Conservation (phyloP, 352 stramenopile genomes). For the Ophiocytium majus region DNA sequence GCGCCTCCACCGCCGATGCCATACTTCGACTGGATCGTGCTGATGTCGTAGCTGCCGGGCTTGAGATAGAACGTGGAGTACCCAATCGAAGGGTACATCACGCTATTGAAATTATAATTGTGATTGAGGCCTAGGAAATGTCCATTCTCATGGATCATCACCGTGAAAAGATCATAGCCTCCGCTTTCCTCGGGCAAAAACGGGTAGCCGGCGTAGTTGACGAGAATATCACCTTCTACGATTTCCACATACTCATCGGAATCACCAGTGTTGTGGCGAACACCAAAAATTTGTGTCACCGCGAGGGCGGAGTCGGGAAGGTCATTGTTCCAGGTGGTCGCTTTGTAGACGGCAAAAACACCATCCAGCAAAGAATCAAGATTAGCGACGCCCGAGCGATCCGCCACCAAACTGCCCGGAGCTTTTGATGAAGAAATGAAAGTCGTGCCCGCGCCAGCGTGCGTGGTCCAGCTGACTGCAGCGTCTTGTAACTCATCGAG, state of each 20-base stretch:
- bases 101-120: background rate
- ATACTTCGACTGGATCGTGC: background rate
- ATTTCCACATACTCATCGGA: background rate
- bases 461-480: too few relatives aligned
- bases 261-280: background rate
- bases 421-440: too few relatives aligned
- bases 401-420: too few relatives aligned
- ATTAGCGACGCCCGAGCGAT: too few relatives aligned
- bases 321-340: background rate
- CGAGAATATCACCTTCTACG: background rate
- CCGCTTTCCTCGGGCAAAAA: background rate
- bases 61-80: background rate
- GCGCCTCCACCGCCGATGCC: background rate
- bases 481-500: too few relatives aligned
- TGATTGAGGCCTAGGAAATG: background rate
- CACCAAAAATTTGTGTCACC: background rate
- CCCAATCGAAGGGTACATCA: conserved; percentile 2
- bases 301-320: background rate
- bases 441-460: too few relatives aligned
- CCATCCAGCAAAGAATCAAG: too few relatives aligned
- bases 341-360: conserved; percentile 1
- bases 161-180: background rate
- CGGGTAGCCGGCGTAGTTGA: background rate
- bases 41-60: background rate
- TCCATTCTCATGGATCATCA: background rate